Base-by-base conservation (phyloP, 2,329 filamentous ascomycete genomes). In the Seiridium cupressi region DNA sequence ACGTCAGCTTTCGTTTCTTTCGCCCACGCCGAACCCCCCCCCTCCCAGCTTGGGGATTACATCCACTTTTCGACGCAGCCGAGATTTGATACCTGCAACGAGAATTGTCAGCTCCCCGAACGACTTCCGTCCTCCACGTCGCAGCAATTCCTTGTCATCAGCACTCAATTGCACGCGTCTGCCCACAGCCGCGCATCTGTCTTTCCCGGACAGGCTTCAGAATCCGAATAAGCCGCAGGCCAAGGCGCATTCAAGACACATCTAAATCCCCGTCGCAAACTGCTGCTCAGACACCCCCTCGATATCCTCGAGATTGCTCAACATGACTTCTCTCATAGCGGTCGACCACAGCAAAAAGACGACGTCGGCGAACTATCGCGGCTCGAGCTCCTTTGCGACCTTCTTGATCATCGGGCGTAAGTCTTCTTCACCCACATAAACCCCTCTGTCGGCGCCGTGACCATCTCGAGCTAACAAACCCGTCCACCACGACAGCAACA, bases 341-440 rank as follows among this genome's bases (percentile, higher is more conserved):
- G 35, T 85, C 65, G 82, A 85, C 69, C 82, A 79, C 77, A 78
- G 77, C 66, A 86, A 86, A 77, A 85, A 77, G 66, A 83, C 83
- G 61, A 79, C 76, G 73, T 86, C 84, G 61, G 79, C 77, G 69
- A 76, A 84, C 75, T 86, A 86, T 69, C 79, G 79, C 65, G 84
- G 86, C 60, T 82, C 85, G 54, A 79, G 81, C 70, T 92, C 92
- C 55, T 99, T 99, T 75, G 93, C 93, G 76, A 97, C 95, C 51
- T 97, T 97, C 74, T 89, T 99, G 77, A 97, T 99, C 73, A 89
- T 98, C 67, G 93, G 92, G 66, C 93, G 94, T 97, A 85, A 74
- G 92, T 86, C 34, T 13, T 48, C 11, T 32, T 8, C 55, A 51
- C 56, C 46, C 18, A 2, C 18, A 26, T 26, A 26, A 26, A 26